phyloP scores from a whole-genome alignment of 1,139 yeast species.

The Suhomyces yuchorum region DNA sequence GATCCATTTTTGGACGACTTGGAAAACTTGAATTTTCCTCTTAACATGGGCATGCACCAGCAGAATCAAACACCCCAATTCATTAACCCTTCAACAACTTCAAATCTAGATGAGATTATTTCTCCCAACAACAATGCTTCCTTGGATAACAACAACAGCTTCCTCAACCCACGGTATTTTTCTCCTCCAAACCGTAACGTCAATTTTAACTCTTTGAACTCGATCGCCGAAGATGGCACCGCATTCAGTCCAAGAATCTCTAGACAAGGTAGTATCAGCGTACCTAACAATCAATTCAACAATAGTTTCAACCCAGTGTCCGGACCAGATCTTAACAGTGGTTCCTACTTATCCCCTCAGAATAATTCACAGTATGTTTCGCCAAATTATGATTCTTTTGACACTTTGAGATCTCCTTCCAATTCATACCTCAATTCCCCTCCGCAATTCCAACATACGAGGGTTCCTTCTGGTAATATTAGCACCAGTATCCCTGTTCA shows the following conservation, averaged over 20 bases:
- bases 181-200: conserved; percentile 38
- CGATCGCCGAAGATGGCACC: conserved; percentile 36
- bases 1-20: conserved; percentile 43
- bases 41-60: conserved; percentile 5
- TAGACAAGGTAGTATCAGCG: conserved; percentile 37
- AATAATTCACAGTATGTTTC: conserved; percentile 20
- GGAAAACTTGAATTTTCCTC: conserved; percentile 24
- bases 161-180: conserved; percentile 44
- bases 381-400: conserved; percentile 28
- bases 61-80: conserved; percentile 10
- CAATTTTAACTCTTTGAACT: conserved; percentile 32
- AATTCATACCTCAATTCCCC: conserved; percentile 41
- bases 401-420: conserved; percentile 34
- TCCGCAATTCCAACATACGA: conserved; percentile 27
- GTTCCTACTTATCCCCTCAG: conserved; percentile 20
- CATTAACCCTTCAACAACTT: conserved; percentile 22
- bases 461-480: conserved; percentile 27
- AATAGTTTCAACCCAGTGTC: conserved; percentile 17
- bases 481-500: conserved; percentile 32
- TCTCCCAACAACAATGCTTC: conserved; percentile 28
- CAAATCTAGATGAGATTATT: conserved; percentile 39
- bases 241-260: conserved; percentile 36
- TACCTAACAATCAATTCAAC: conserved; percentile 21
- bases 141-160: conserved; percentile 22
- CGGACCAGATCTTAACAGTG: conserved; percentile 17